A percentile compares a stretch with the other conserved stretches of the same genome.
Conservation (phyloP, 371 early-diverging fungal genomes). For the Mucor sp. region DNA sequence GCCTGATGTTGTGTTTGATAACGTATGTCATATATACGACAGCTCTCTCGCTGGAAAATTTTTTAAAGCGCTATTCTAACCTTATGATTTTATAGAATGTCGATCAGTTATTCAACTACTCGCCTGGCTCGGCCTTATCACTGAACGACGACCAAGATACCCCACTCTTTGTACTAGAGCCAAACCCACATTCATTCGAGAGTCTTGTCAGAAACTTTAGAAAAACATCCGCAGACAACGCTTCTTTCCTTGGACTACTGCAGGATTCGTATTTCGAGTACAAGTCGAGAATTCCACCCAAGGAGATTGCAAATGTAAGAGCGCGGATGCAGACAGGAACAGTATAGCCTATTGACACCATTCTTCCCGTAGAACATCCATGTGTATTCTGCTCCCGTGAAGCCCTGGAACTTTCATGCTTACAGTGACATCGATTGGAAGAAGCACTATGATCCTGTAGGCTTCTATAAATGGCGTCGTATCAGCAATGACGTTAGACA, state of each 20-base stretch:
- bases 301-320: neutral
- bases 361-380: constrained; percentile 9
- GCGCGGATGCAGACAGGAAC: neutral
- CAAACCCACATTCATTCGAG: constrained; percentile 18
- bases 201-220: neutral
- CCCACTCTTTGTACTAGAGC: constrained; percentile 17
- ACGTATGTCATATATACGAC: constrained; percentile 21
- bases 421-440: constrained; percentile 33
- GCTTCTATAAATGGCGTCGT: constrained; percentile 37
- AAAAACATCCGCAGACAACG: neutral
- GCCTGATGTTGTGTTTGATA: constrained; percentile 29
- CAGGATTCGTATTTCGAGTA: neutral
- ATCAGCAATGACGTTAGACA: constrained; percentile 15
- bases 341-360: neutral
- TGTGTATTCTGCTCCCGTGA: constrained; percentile 27
- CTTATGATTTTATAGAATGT: constrained; percentile 22
- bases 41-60: neutral
- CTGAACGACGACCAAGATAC: neutral
- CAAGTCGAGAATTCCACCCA: neutral
- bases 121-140: constrained; percentile 14
- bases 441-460: constrained; percentile 26
- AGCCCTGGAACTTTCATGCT: constrained; percentile 39
- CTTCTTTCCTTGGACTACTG: neutral
- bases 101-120: constrained; percentile 26
- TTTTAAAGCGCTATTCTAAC: constrained; percentile 2